Conservation (phyloP, 768 basidiomycete genomes). For the Pisolithus orientalis region DNA sequence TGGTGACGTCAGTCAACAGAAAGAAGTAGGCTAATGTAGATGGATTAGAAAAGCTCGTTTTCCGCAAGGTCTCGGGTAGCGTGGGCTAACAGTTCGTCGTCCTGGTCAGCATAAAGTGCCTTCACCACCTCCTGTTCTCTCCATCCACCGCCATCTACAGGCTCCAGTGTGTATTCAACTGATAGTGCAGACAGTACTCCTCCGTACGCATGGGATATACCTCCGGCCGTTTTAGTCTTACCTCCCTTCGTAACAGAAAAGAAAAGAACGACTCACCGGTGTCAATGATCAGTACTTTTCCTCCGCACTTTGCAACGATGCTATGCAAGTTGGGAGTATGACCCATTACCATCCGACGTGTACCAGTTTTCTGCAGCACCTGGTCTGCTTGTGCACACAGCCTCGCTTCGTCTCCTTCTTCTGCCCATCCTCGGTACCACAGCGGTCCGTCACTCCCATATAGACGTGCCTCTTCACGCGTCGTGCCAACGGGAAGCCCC, state of each 20-base stretch:
- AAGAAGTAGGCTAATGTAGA: neutral
- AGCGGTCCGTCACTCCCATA: slow-evolving; percentile 78
- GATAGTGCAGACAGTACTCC: slow-evolving; percentile 85
- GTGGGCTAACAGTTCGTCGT: slow-evolving; percentile 24
- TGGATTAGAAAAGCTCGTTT: slow-evolving; percentile 5
- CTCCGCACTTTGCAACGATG: slow-evolving; percentile 81
- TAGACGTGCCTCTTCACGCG: slow-evolving; percentile 59
- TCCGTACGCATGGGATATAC: slow-evolving; percentile 96
- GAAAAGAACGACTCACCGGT: slow-evolving; percentile 50
- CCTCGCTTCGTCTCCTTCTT: slow-evolving; percentile 59
- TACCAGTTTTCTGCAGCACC: slow-evolving; percentile 70
- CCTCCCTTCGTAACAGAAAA: neutral
- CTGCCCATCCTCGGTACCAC: slow-evolving; percentile 95
- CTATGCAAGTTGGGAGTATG: slow-evolving; percentile 91
- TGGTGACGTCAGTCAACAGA: neutral
- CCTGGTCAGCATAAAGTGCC: slow-evolving; percentile 28
- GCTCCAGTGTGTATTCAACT: slow-evolving; percentile 77
- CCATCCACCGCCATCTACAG: slow-evolving; percentile 34
- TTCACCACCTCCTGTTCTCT: slow-evolving; percentile 32
- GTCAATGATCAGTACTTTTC: slow-evolving; percentile 94
- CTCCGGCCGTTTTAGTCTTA: slow-evolving; percentile 31
- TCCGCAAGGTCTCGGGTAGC: slow-evolving; percentile 20
- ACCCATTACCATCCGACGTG: slow-evolving; percentile 89
- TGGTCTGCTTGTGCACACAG: slow-evolving; percentile 68
- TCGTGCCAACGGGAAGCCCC: slow-evolving; percentile 61